phyloP scores from a whole-genome alignment of 1,284 basidiomycete genomes.

The Pseudozyma thailandica region DNA sequence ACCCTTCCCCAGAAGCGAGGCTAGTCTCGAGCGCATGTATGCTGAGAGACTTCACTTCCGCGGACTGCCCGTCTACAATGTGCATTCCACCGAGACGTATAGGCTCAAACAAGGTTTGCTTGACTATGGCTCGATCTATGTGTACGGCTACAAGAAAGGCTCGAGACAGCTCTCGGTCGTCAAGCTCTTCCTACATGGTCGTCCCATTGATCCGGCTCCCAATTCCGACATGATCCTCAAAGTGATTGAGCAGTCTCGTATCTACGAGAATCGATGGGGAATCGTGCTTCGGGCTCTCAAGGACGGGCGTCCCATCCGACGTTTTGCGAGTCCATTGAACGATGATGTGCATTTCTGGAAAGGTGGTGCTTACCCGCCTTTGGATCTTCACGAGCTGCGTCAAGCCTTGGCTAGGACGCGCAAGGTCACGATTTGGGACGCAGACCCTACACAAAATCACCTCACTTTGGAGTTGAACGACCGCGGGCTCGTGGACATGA shows the following conservation, averaged over 20 bases:
- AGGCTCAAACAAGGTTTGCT: not conserved
- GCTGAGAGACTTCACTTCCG: not conserved
- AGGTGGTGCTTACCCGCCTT: not conserved
- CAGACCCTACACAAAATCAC: not conserved
- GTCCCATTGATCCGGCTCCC: too few relatives aligned
- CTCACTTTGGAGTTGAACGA: not conserved
- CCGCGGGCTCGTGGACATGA: not conserved
- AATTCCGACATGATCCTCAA: not conserved
- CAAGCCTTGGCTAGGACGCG: not conserved
- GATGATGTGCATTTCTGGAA: not conserved
- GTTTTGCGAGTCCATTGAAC: not conserved
- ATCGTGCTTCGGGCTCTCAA: not conserved
- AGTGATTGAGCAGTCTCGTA: not conserved
- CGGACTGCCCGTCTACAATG: not conserved
- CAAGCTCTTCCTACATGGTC: not conserved
- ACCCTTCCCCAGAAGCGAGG: not conserved
- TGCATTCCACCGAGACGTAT: not conserved
- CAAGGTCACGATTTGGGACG: not conserved
- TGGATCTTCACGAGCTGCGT: not conserved
- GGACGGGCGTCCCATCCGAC: constrained; percentile 4
- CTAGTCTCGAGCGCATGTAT: not conserved
- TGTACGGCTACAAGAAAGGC: not conserved
- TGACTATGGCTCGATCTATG: not conserved
- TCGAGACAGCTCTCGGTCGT: not conserved
- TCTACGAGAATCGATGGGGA: not conserved